Base-by-base conservation (phyloP, 192 early-diverging fungal species). In the Backusella psychrophila region DNA sequence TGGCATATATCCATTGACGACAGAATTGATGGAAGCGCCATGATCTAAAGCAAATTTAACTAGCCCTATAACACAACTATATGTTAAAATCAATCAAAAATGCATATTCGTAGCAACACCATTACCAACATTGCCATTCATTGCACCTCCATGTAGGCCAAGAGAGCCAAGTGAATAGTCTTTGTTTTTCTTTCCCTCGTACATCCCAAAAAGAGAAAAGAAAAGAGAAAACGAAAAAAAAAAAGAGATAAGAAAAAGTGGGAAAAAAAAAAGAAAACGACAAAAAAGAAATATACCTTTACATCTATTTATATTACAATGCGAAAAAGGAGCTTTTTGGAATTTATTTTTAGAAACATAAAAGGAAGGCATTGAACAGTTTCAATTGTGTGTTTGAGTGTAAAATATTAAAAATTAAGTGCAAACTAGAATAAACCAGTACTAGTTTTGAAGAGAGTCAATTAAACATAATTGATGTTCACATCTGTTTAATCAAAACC, bases 11-110 rank as follows among this genome's bases (percentile, higher is more conserved):
- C 92, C 92, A 68, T 90, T 90, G 23, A 87, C 70, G 14, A 87
- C 83, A 21, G 90, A 87, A 78, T 93, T 87, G 69, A 94, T 88
- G 0, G 88, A 84, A 73, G 88, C 90, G 33, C 92, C 92, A 78
- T 90, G 87, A 53, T 90, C 89, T 4, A 90, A 72, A 29, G 89
- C 89, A 81, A 89, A 90, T 77, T 90, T 90, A 69, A 88, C 89
- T 1, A 87, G 79, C 38, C 89, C 89, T 87, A 78, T 4, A 29
- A 29, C 23, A 12, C 19, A 23, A 26, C 3, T 29, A 46, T 52
- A 53, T 56, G 15, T 63, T 63, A 63, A 63, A 63, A 63, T 4
- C 21, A 23, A 29, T 12, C 7, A 23, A 52, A 42, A 46, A 26
- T 12, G 39, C 19, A 36, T 11, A 19, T 1, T 39, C 14, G 7